phyloP scores from a whole-genome alignment of 345 rosid genomes.

The Bretschneidera sinensis region DNA sequence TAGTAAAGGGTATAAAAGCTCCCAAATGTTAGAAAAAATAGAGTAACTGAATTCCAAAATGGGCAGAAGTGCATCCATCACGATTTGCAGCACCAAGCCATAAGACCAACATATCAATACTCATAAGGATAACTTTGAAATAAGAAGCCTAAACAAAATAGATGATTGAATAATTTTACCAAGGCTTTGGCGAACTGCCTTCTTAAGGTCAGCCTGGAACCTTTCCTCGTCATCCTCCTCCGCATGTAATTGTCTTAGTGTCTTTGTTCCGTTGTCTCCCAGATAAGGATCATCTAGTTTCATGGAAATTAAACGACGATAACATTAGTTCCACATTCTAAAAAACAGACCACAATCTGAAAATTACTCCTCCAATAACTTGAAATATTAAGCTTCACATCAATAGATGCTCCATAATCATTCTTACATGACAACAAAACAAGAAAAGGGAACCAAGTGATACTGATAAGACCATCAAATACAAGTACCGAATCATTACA shows the following conservation, averaged over 20 bases:
- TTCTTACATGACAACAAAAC: background rate
- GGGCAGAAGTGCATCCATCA: background rate
- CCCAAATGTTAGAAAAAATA: background rate
- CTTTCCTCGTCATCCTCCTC: constrained; percentile 92
- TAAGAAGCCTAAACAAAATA: background rate
- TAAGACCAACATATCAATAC: background rate
- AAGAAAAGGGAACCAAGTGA: background rate
- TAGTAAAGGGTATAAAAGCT: background rate
- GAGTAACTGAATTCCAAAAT: no score
- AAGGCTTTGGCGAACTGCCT: constrained; percentile 84
- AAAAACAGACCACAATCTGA: background rate
- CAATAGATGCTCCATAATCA: background rate
- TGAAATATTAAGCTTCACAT: no score
- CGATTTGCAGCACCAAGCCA: background rate
- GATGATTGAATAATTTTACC: constrained; percentile 41
- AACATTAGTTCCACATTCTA: constrained; percentile 14
- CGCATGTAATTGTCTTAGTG: constrained; percentile 68
- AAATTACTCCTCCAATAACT: background rate
- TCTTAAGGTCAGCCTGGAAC: constrained; percentile 86
- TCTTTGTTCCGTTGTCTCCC: constrained; percentile 52
- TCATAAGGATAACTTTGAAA: constrained; percentile 6
- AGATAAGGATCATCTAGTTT: constrained; percentile 23
- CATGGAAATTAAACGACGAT: constrained; percentile 16
- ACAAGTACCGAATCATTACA: no score
- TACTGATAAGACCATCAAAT: background rate